Percentiles rank a stretch among this genome's conserved stretches.
Evolutionary conservation across 805 yeast genomes (phyloP).

Genomic region (Yarrowia osloensis): DNA sequence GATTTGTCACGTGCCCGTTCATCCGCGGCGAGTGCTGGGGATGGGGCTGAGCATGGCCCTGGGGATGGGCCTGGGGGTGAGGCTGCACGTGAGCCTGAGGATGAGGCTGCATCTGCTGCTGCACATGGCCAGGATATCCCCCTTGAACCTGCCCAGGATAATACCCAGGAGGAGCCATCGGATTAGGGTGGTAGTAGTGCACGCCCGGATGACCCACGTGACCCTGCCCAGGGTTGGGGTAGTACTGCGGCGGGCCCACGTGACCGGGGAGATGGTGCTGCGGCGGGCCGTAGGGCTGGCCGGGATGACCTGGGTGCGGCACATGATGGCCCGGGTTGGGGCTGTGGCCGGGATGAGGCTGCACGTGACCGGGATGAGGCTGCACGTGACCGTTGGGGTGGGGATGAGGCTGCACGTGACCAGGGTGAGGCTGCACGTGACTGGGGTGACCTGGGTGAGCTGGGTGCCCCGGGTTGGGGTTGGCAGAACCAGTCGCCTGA

Average conservation of each 20-base stretch:
- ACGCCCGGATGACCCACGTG: not conserved
- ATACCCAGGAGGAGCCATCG: constrained; percentile 12
- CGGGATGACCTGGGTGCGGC: too few relatives aligned
- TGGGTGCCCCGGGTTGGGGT: not conserved
- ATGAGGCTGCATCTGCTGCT: too few relatives aligned
- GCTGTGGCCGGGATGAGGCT: too few relatives aligned
- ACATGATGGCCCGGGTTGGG: too few relatives aligned
- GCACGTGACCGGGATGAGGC: too few relatives aligned
- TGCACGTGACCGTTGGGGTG: too few relatives aligned
- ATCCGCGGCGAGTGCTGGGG: not conserved
- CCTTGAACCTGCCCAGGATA: not conserved
- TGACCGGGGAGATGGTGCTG: not conserved
- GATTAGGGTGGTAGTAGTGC: not conserved
- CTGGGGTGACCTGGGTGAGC: too few relatives aligned
- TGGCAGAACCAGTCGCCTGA: too few relatives aligned
- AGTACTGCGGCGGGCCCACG: not conserved
- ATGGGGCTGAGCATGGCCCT: not conserved
- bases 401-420: not conserved
- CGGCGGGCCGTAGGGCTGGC: not conserved
- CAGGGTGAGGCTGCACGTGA: not conserved
- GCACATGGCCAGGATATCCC: not conserved
- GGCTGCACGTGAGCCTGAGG: not conserved
- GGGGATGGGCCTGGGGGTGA: not conserved
- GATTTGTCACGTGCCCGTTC: not conserved
- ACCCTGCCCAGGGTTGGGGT: not conserved